Conservation (phyloP, 2,329 filamentous ascomycete genomes). For the Apiospora saccharicola region DNA sequence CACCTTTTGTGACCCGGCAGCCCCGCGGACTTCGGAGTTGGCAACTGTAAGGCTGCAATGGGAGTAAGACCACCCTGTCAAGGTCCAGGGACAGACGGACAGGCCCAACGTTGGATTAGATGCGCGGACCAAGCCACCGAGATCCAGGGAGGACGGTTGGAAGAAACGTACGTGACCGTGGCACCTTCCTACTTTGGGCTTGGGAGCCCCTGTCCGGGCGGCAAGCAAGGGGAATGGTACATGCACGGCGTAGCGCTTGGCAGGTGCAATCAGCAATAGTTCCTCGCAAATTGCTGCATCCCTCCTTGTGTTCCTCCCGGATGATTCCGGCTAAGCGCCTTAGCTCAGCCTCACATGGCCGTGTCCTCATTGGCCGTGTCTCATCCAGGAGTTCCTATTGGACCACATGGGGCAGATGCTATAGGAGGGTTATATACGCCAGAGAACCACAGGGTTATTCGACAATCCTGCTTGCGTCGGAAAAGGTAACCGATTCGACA, state of each 20-base stretch:
- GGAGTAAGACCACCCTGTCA: not conserved
- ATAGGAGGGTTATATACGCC: not conserved
- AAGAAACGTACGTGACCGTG: not conserved
- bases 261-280: not conserved
- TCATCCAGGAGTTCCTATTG: not conserved
- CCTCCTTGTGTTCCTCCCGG: not conserved
- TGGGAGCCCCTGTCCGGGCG: not conserved
- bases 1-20: not conserved
- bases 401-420: not conserved
- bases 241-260: not conserved
- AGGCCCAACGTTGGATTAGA: not conserved
- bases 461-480: not conserved
- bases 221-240: not conserved
- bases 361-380: not conserved
- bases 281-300: not conserved
- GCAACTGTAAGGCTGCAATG: not conserved
- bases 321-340: not conserved
- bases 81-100: not conserved
- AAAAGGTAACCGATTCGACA: not conserved
- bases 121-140: not conserved
- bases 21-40: not conserved
- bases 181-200: not conserved
- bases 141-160: not conserved
- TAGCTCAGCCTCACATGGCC: not conserved
- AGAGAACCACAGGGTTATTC: not conserved